These are phyloP conservation scores for Colletotrichum zoysiae DNA, from an alignment of 2,329 filamentous ascomycete species.

Conservation along the genomic window DNA sequence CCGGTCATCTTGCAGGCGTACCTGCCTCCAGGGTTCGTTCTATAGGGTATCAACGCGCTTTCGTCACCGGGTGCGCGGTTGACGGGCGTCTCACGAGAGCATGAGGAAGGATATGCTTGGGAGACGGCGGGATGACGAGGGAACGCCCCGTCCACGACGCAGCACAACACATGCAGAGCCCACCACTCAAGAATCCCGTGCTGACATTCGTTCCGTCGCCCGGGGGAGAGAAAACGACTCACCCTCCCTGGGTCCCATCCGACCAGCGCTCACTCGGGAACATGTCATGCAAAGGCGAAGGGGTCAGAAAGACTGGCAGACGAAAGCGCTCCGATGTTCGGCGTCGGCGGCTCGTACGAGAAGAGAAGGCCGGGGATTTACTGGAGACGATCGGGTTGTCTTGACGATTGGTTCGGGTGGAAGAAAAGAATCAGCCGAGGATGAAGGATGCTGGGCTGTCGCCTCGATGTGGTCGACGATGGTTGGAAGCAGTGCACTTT, in stretches of 20 bases:
- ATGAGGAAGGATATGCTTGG: background rate
- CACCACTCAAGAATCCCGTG: background rate
- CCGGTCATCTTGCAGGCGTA: background rate
- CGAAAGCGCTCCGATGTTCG: conserved; percentile 18
- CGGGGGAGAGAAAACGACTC: background rate
- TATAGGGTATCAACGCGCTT: background rate
- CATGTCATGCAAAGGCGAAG: conserved; percentile 8
- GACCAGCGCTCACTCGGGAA: background rate
- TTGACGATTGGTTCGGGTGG: background rate
- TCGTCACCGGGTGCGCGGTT: background rate
- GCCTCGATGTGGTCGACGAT: background rate
- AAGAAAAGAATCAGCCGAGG: no score
- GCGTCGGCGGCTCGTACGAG: background rate
- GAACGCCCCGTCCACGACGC: background rate
- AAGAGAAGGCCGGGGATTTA: background rate
- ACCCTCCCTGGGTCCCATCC: background rate
- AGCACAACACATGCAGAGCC: background rate
- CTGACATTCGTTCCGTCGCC: no score
- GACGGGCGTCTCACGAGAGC: background rate
- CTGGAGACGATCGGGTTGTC: background rate
- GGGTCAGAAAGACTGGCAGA: no score
- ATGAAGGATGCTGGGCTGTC: no score
- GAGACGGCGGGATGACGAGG: no score
- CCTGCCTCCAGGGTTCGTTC: background rate
- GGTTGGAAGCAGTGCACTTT: background rate